Evolutionary conservation across 305 asterid genomes (phyloP).

Genomic region (Solanum chacoense): DNA sequence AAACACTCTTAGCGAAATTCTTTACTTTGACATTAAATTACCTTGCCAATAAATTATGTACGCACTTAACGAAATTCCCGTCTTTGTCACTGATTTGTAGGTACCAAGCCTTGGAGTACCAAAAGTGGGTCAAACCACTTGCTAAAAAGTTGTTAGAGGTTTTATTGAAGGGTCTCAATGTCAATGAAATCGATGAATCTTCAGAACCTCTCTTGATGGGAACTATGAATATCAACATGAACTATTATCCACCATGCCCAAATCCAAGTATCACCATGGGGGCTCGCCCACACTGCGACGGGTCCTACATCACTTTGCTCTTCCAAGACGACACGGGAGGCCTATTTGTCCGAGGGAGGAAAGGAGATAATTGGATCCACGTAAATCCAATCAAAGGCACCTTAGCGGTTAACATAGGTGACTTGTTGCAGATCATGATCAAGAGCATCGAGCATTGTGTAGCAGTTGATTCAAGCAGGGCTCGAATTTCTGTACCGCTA

Average conservation of each 20-base stretch:
- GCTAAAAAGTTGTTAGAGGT: not conserved
- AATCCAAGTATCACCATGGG: not conserved
- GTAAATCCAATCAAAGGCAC: not conserved
- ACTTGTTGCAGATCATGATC: not conserved
- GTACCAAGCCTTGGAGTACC: not conserved
- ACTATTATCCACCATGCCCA: slow-evolving; percentile 3
- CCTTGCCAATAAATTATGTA: no score
- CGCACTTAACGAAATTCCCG: not conserved
- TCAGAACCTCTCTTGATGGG: slow-evolving; percentile 3
- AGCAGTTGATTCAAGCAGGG: not conserved
- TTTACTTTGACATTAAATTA: no score
- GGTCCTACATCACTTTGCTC: not conserved
- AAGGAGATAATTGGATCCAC: not conserved
- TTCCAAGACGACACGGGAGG: not conserved
- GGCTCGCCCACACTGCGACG: not conserved
- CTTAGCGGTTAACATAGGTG: not conserved
- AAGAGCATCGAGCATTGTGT: slow-evolving; percentile 1
- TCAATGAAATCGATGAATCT: not conserved
- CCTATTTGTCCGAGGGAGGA: not conserved
- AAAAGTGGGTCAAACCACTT: not conserved
- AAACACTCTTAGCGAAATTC: not conserved
- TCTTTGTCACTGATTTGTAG: not conserved
- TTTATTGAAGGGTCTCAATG: not conserved
- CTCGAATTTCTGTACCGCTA: not conserved
- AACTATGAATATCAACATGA: not conserved